These are phyloP conservation scores for Neurospora sp. DNA, from an alignment of 495 filamentous ascomycete genomes.

Conservation along the genomic window DNA sequence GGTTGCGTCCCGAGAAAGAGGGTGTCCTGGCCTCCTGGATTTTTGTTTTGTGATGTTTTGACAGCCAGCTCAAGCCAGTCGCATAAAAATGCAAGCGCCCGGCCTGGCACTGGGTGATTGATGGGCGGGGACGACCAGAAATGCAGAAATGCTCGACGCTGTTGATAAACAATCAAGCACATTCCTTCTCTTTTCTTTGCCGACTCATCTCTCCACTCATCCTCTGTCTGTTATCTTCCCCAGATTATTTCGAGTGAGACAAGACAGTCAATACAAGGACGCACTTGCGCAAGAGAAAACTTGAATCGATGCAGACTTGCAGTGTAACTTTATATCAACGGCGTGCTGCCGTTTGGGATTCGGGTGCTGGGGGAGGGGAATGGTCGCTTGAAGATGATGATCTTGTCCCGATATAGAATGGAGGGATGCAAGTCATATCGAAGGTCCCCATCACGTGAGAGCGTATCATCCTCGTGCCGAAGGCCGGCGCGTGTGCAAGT, in stretches of 20 bases:
- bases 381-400: not conserved
- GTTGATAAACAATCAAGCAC: not conserved
- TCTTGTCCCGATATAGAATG: not conserved
- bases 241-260: not conserved
- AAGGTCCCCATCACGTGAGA: slow-evolving; percentile 11
- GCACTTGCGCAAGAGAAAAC: not conserved
- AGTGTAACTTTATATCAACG: not conserved
- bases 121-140: not conserved
- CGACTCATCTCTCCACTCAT: too few species aligned
- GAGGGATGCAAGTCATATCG: not conserved
- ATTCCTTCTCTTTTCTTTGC: not conserved
- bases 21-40: not conserved
- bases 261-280: not conserved
- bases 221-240: not conserved
- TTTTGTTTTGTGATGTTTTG: not conserved
- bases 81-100: not conserved
- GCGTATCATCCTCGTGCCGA: slow-evolving; percentile 13
- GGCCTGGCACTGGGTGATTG: not conserved
- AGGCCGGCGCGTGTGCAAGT: not conserved
- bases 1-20: not conserved
- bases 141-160: not conserved
- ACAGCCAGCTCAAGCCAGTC: not conserved
- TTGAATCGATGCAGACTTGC: not conserved
- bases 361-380: not conserved
- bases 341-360: not conserved